Base-by-base conservation (phyloP, 768 basidiomycete species). In the Rhizopogon rudus region DNA sequence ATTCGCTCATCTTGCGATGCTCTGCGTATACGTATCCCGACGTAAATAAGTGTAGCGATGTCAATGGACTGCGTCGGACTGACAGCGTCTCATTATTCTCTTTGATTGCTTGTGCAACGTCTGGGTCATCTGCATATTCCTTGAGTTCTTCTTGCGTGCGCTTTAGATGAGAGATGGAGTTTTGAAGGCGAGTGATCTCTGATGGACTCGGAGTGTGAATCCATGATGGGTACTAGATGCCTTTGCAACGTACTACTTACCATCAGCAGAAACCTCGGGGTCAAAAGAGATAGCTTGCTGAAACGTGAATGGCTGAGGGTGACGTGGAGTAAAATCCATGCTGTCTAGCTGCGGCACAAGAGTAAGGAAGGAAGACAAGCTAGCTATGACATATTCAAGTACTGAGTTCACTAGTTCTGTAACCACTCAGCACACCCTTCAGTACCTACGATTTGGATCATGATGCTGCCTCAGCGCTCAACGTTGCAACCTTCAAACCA, bases 1-100 rank as follows among this genome's bases (percentile, higher is more conserved):
- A 91, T 81, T 20, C 90, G 77, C 63, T 93, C 91, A 63, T 87
- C 80, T 69, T 92, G 91, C 7, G 90, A 88, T 6, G 79, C 86
- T 58, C 91, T 92, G 59, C 31, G 54, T 29, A 12, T 45, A 67
- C 51, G 62, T 62, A 40, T n/a, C 44, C 40, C 35, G 35, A 22
- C 6, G 33, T 49, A 10, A 28, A 45, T 42, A 33, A 31, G 44
- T 48, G 57, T 50, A 61, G 43, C 5, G 53, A 46, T 54, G 44
- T 8, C 46, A 45, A 6, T 35, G 31, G 44, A 42, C 7, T 51
- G 40, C 52, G 44, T 39, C 42, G 40, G 40, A 22, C 37, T 48
- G n/a, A 51, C 91, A 93, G 88, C 41, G 88, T 86, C 2, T 60
- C 68, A 60, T 84, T 75, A 63, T 93, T 93, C 69, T 93, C 91